Percentiles rank a stretch among this genome's conserved stretches.
phyloP scores from a whole-genome alignment of 441 rosid genomes.

The Pelargonium citronellum region DNA sequence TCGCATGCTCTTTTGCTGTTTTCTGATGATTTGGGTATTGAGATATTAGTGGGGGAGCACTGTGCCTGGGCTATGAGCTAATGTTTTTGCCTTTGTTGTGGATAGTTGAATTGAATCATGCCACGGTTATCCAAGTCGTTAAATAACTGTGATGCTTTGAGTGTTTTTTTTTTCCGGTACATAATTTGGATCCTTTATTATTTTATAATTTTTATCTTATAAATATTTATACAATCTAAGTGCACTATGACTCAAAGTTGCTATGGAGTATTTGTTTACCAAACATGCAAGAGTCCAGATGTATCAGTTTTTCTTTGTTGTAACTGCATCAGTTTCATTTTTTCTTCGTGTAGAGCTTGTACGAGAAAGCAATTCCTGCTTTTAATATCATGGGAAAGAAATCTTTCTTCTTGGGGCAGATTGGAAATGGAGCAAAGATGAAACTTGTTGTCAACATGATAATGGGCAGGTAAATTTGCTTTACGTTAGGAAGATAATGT shows the following conservation, averaged over 20 bases:
- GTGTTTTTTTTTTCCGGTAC: too few relatives aligned
- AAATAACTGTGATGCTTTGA: neutral
- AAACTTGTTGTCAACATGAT: slow-evolving; percentile 91
- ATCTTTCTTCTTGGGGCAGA: slow-evolving; percentile 71
- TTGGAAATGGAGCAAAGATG: slow-evolving; percentile 94
- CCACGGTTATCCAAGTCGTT: neutral
- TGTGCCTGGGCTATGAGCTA: neutral
- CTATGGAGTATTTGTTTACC: neutral
- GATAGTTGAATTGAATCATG: neutral
- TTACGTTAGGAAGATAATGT: neutral
- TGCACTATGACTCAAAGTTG: neutral
- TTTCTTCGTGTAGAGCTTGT: slow-evolving; percentile 41
- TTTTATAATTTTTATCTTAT: too few relatives aligned
- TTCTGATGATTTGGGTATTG: neutral
- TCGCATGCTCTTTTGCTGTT: neutral
- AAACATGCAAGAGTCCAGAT: neutral
- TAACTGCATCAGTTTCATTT: slow-evolving; percentile 11
- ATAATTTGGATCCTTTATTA: too few relatives aligned
- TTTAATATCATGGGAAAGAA: slow-evolving; percentile 78
- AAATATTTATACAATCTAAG: too few relatives aligned
- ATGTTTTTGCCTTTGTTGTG: neutral
- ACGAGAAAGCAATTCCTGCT: slow-evolving; percentile 66
- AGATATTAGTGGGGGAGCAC: neutral
- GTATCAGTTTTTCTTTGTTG: neutral
- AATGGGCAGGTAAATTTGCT: slow-evolving; percentile 70